Evolutionary conservation across 345 rosid genomes (phyloP).

Genomic region (Ceriops decandra): DNA sequence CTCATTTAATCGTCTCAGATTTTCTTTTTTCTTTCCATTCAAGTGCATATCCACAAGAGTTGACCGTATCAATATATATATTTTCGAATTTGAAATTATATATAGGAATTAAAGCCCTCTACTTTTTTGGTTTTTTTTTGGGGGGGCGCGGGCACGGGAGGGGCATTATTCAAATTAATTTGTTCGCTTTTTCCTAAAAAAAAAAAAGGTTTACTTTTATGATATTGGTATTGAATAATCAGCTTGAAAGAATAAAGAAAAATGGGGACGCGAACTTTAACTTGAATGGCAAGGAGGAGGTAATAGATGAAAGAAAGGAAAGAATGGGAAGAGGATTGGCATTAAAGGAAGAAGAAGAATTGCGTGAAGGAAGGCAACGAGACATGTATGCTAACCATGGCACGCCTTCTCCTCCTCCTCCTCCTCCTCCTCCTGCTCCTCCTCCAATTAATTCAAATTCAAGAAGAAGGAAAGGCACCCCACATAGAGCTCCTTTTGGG

Average conservation of each 20-base stretch:
- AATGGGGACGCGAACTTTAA: constrained; percentile 31
- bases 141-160: no score
- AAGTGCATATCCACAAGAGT: no score
- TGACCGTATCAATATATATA: no score
- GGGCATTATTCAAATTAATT: neutral
- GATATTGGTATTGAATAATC: neutral
- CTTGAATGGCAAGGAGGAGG: constrained; percentile 21
- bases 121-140: no score
- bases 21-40: neutral
- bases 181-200: neutral
- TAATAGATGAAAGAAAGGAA: constrained; percentile 16
- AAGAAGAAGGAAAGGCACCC: constrained; percentile 19
- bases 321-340: constrained; percentile 26
- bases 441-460: constrained; percentile 24
- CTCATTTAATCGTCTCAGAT: neutral
- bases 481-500: constrained; percentile 19
- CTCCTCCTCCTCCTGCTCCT: neutral
- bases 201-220: neutral
- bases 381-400: constrained; percentile 20
- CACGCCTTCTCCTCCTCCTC: no score
- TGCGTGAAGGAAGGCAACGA: constrained; percentile 34
- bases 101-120: no score
- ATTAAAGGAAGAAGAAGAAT: constrained; percentile 31
- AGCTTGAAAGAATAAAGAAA: constrained; percentile 31
- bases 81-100: no score